Evolutionary conservation across 2,329 filamentous ascomycete genomes (phyloP).

Genomic region (Cladophialophora exuberans): DNA sequence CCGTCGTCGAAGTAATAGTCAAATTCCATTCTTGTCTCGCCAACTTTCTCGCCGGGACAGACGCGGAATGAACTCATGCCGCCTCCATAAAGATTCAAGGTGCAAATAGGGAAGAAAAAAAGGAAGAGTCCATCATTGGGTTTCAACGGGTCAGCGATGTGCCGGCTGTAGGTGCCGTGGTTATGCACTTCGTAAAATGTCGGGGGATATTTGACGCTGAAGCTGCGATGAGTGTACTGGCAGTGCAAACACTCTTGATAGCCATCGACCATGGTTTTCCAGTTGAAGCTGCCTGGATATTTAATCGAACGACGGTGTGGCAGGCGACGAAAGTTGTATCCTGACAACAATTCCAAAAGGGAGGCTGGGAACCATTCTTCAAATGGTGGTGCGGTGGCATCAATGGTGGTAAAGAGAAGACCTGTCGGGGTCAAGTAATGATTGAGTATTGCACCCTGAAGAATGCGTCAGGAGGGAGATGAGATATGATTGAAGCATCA

Average conservation of each 20-base stretch:
- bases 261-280: constrained; percentile 64
- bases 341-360: constrained; percentile 52
- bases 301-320: constrained; percentile 57
- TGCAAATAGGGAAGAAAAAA: constrained; percentile 62
- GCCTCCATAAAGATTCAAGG: constrained; percentile 60
- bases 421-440: constrained; percentile 55
- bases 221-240: constrained; percentile 61
- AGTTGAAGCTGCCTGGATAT: constrained; percentile 62
- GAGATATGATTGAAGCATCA: neutral
- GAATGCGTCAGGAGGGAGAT: neutral
- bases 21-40: constrained; percentile 60
- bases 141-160: constrained; percentile 58
- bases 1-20: constrained; percentile 59
- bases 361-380: constrained; percentile 57
- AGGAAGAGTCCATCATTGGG: constrained; percentile 59
- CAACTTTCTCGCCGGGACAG: constrained; percentile 55
- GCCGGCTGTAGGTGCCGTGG: constrained; percentile 59
- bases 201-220: constrained; percentile 58
- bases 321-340: constrained; percentile 58
- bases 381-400: constrained; percentile 52
- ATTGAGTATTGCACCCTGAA: constrained; percentile 39
- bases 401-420: constrained; percentile 57
- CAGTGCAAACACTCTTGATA: constrained; percentile 64
- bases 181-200: constrained; percentile 60
- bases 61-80: constrained; percentile 62